These are phyloP conservation scores for Penicillium diatomitis DNA, from an alignment of 495 filamentous ascomycete genomes.

Conservation along the genomic window DNA sequence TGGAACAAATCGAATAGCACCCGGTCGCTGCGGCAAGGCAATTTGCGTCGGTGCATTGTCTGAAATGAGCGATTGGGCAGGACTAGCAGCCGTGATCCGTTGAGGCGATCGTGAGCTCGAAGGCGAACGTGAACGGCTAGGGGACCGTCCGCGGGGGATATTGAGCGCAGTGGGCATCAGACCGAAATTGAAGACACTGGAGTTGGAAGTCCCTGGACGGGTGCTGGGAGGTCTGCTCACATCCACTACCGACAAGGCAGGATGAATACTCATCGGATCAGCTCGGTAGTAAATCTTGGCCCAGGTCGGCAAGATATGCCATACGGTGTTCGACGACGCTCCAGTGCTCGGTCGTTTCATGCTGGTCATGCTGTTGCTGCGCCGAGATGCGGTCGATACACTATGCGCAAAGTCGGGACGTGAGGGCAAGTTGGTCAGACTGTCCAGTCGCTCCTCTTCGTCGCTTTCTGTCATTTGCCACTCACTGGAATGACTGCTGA, in stretches of 20 bases:
- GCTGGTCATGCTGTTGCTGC: conserved; percentile 32
- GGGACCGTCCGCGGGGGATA: conserved; percentile 12
- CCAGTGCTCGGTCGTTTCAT: conserved; percentile 30
- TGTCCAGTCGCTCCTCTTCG: conserved; percentile 31
- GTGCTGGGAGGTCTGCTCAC: conserved; percentile 21
- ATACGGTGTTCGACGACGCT: conserved; percentile 37
- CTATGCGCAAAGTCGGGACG: conserved; percentile 27
- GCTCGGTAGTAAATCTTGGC: conserved; percentile 39
- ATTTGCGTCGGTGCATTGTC: neutral
- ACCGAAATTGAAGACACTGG: conserved; percentile 24
- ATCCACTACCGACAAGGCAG: conserved; percentile 28
- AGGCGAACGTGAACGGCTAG: conserved; percentile 11
- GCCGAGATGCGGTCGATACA: conserved; percentile 27
- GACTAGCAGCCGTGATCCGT: neutral
- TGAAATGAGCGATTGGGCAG: neutral
- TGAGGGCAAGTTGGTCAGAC: conserved; percentile 31
- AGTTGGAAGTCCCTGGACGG: conserved; percentile 23
- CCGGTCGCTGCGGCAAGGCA: conserved; percentile 1
- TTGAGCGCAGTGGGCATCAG: conserved; percentile 24
- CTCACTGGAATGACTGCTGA: conserved; percentile 26
- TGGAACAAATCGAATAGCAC: conserved; percentile 6
- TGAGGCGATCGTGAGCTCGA: neutral
- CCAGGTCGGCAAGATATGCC: conserved; percentile 43
- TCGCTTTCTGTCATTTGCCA: conserved; percentile 38
- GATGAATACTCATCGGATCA: conserved; percentile 23